A percentile compares a stretch with the other conserved stretches of the same genome.
Evolutionary conservation across 2,329 filamentous ascomycete genomes (phyloP).

Genomic region (Chalara sp.): DNA sequence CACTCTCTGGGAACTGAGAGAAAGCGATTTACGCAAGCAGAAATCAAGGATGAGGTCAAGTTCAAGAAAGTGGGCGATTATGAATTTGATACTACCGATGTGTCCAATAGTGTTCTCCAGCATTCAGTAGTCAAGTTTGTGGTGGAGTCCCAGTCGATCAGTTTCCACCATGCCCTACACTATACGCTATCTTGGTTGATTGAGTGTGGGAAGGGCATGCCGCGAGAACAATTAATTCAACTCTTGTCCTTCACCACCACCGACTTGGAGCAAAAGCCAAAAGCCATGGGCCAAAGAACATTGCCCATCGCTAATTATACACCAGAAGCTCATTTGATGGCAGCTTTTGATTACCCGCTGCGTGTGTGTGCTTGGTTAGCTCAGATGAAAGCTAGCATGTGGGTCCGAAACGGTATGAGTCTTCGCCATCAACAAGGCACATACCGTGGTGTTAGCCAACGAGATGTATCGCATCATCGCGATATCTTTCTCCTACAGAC

Average conservation of each 20-base stretch:
- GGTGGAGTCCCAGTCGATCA: conserved; percentile 85
- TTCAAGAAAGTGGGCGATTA: conserved; percentile 76
- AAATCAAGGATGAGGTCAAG: conserved; percentile 77
- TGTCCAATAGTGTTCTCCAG: conserved; percentile 18
- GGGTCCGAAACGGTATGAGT: conserved; percentile 96
- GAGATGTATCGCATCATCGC: conserved; percentile 89
- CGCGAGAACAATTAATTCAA: conserved; percentile 56
- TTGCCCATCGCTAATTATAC: conserved; percentile 50
- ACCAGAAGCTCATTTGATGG: conserved; percentile 75
- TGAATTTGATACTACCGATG: conserved; percentile 59
- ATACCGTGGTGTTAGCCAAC: conserved; percentile 80
- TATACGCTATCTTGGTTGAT: conserved; percentile 95
- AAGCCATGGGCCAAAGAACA: conserved; percentile 50
- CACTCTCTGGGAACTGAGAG: conserved; percentile 88
- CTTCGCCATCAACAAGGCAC: conserved; percentile 91
- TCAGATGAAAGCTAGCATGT: conserved; percentile 97
- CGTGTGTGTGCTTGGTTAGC: conserved; percentile 93
- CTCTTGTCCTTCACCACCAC: conserved; percentile 67
- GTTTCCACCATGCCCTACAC: conserved; percentile 94
- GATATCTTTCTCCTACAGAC: conserved; percentile 93
- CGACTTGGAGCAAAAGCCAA: conserved; percentile 60
- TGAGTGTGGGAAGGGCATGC: conserved; percentile 76
- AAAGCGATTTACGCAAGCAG: conserved; percentile 74
- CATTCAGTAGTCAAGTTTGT: conserved; percentile 78
- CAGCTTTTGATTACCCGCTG: conserved; percentile 86